Conservation (phyloP, 306 rosid species). For the Cucurbita ficifolia region DNA sequence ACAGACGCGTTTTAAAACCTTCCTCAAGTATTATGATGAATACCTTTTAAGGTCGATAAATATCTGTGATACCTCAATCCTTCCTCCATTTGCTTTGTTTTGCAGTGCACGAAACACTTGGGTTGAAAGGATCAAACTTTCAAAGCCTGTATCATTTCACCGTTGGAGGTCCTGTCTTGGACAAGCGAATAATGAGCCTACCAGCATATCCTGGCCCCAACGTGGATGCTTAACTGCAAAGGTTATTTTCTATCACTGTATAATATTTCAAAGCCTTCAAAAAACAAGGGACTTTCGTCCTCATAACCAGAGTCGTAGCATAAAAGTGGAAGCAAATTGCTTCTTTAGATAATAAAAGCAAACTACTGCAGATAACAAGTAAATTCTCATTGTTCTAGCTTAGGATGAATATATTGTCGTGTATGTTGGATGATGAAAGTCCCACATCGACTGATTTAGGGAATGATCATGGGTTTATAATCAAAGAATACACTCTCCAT, state of each 20-base stretch:
- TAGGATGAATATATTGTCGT: background rate
- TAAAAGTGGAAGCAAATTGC: background rate
- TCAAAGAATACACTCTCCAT: too few species aligned
- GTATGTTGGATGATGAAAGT: too few species aligned
- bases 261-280: background rate
- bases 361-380: background rate
- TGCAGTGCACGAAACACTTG: conserved; percentile 83
- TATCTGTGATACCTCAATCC: background rate
- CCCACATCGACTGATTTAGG: too few species aligned
- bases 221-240: conserved; percentile 34
- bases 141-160: conserved; percentile 95
- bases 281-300: background rate
- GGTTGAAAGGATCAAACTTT: conserved; percentile 57
- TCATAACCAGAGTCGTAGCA: background rate
- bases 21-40: background rate
- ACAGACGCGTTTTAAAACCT: too few species aligned
- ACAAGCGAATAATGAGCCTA: conserved; percentile 80
- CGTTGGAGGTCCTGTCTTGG: conserved; percentile 70
- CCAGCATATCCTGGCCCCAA: conserved; percentile 93
- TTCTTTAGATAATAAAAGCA: background rate
- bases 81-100: background rate
- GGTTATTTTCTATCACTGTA: background rate
- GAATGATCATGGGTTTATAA: too few species aligned
- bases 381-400: background rate
- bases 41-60: background rate